Conservation (phyloP, 2,329 filamentous ascomycete genomes). For the Verticillium klebahnii region DNA sequence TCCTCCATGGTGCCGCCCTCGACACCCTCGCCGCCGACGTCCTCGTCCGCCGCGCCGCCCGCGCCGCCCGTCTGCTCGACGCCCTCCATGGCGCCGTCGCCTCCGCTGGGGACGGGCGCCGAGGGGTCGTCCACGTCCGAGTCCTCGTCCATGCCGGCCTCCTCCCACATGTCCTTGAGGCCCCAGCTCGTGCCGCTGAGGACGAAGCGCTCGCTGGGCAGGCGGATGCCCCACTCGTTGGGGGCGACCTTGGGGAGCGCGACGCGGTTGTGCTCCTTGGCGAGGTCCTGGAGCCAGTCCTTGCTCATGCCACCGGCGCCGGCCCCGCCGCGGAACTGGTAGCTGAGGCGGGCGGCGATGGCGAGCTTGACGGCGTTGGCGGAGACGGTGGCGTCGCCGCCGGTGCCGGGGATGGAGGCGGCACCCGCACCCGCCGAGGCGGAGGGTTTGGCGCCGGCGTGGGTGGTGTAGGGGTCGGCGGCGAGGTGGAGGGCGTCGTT, state of each 20-base stretch:
- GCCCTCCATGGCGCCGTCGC: conserved; percentile 44
- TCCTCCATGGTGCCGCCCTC: conserved; percentile 50
- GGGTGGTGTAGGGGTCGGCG: conserved; percentile 61
- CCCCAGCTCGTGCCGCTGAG: conserved; percentile 63
- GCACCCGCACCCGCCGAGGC: conserved; percentile 45
- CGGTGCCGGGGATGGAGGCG: conserved; percentile 33
- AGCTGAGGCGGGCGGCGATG: conserved; percentile 62
- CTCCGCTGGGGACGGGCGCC: conserved; percentile 31
- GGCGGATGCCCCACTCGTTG: conserved; percentile 62
- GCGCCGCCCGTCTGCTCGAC: conserved; percentile 34
- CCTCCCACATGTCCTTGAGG: conserved; percentile 54
- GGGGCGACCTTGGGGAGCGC: conserved; percentile 58
- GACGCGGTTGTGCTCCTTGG: conserved; percentile 63
- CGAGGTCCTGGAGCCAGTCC: conserved; percentile 74
- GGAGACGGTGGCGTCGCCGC: conserved; percentile 52
- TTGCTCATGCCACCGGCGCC: conserved; percentile 57
- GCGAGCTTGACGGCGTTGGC: conserved; percentile 68
- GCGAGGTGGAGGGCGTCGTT: conserved; percentile 66
- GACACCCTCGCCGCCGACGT: conserved; percentile 40
- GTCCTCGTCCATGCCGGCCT: conserved; percentile 32
- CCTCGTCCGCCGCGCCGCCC: conserved; percentile 30
- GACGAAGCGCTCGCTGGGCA: conserved; percentile 66
- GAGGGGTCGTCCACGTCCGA: conserved; percentile 37
- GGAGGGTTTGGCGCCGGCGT: conserved; percentile 49
- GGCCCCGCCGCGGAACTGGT: conserved; percentile 59